Conservation (phyloP, 2,329 filamentous ascomycete genomes). For the Curvularia spicifera region DNA sequence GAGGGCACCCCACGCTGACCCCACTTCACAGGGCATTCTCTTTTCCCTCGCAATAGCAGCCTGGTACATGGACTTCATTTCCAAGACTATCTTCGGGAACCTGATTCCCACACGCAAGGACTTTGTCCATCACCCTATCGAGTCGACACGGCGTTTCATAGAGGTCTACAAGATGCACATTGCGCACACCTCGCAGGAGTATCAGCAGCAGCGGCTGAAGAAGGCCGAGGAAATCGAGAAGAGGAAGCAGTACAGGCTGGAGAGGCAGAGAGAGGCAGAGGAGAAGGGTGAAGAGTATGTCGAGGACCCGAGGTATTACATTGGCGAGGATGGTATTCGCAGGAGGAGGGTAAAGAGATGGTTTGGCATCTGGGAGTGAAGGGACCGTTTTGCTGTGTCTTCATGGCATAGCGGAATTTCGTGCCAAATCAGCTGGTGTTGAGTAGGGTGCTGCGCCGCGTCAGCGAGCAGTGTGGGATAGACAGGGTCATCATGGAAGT, state of each 20-base stretch:
- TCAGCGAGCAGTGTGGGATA: background rate
- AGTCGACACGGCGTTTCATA: conserved; percentile 68
- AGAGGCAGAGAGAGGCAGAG: conserved; percentile 48
- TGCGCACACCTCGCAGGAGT: conserved; percentile 70
- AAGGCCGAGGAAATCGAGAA: conserved; percentile 87
- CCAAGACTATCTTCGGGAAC: conserved; percentile 78
- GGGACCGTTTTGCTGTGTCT: background rate
- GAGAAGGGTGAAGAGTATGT: conserved; percentile 46
- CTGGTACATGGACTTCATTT: conserved; percentile 78
- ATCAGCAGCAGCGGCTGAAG: conserved; percentile 72
- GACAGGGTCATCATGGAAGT: background rate
- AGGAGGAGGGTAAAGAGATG: conserved; percentile 75
- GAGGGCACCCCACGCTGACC: conserved; percentile 4
- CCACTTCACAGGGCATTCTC: conserved; percentile 65
- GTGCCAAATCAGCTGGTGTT: background rate
- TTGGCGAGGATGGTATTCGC: conserved; percentile 50
- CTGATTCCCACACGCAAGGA: conserved; percentile 75
- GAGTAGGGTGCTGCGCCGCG: background rate
- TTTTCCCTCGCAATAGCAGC: conserved; percentile 72
- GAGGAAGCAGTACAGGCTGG: conserved; percentile 79
- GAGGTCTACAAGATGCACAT: conserved; percentile 80
- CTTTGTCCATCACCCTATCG: conserved; percentile 72
- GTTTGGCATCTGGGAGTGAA: conserved; percentile 74
- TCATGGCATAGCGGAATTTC: background rate
- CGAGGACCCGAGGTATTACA: conserved; percentile 47